Base-by-base conservation (phyloP, 1,139 yeast genomes). In the Pichia sp. region DNA sequence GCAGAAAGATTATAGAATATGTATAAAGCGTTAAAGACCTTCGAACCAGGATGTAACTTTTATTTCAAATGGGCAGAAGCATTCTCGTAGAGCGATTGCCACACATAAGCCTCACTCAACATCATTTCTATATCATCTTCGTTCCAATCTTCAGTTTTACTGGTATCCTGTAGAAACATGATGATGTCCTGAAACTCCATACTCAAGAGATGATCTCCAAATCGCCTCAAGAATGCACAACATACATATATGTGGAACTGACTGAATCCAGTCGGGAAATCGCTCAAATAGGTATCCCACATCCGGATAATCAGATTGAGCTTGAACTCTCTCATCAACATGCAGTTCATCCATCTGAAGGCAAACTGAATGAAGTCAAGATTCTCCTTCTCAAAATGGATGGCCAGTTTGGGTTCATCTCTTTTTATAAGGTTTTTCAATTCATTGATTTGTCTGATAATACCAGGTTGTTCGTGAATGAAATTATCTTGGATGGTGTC, bases 301-400 rank as follows among this genome's bases (percentile, higher is more conserved):
- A 91, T 91, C 37, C 99, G 68, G 21, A 87, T 77, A 8, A 91
- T 84, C 41, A 86, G 71, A 27, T 68, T 66, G 50, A 91, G 77
- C 31, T 80, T 76, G 30, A 91, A 68, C 54, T 91, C 99, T 47
- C 99, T 72, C 99, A 91, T 91, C 37, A 91, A 65, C 50, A 91
- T 64, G 62, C 99, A 91, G 60, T 93, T 91, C 97, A 93, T 93
- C 99, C 99, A 91, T 47, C 99, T 69, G 62, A 91, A 93, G 21
- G 96, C 75, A 60, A 91, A 91, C 57, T 93, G 98, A 47, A 93
- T 77, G 54, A 91, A 91, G 57, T 91, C 96, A 15, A 91, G 76
- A 29, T 82, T 83, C 56, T 91, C 96, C 2, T 60, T 55, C 38
- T 80, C 80, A 46, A 91, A 72, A 61, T 91, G 98, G 30, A 67